These are phyloP conservation scores for Daedaleopsis nitida DNA, from an alignment of 768 basidiomycete species.

Conservation along the genomic window DNA sequence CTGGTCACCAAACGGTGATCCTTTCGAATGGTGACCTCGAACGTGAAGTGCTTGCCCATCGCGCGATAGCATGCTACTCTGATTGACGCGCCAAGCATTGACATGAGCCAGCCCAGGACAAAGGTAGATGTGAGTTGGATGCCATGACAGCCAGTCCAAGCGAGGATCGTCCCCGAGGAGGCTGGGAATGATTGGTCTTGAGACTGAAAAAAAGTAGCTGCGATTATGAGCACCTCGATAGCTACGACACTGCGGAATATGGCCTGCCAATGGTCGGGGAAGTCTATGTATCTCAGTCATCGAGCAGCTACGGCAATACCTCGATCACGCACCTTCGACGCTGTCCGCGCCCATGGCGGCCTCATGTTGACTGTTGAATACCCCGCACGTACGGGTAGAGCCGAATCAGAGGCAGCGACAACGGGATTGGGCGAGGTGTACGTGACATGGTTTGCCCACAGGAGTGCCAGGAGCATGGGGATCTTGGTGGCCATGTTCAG, in stretches of 20 bases:
- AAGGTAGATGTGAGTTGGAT: slow-evolving; percentile 17
- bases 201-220: neutral
- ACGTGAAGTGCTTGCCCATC: slow-evolving; percentile 32
- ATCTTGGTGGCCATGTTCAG: neutral
- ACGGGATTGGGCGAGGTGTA: slow-evolving; percentile 8
- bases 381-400: neutral
- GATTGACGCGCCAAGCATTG: slow-evolving; percentile 13
- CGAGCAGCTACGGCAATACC: too few relatives aligned
- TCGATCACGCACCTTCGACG: slow-evolving; percentile 3
- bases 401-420: neutral
- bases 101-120: slow-evolving; percentile 14
- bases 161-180: neutral
- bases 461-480: neutral
- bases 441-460: slow-evolving; percentile 8
- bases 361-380: neutral
- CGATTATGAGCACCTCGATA: slow-evolving; percentile 1
- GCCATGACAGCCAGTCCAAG: neutral
- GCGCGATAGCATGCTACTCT: slow-evolving; percentile 26
- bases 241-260: neutral
- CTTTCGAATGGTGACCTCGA: slow-evolving; percentile 27
- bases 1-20: slow-evolving; percentile 30
- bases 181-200: neutral
- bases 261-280: neutral
- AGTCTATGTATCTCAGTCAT: neutral
- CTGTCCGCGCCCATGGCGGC: neutral